phyloP scores from a whole-genome alignment of 805 yeast species.

The Candida hungchunana region DNA sequence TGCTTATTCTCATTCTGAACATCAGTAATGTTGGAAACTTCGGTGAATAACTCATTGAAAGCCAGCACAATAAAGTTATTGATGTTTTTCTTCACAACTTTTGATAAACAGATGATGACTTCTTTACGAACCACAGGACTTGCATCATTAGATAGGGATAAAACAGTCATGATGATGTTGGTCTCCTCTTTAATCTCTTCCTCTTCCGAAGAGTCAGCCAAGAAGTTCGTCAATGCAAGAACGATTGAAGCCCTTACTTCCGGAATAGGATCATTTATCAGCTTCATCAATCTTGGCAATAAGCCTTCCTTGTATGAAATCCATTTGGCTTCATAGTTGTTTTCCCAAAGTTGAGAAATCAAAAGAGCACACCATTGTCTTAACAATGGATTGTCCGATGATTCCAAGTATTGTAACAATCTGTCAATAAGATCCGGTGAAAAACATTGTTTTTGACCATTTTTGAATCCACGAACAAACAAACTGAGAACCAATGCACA shows the following conservation, averaged over 20 bases:
- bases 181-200: constrained; percentile 60
- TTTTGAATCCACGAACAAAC: constrained; percentile 73
- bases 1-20: constrained; percentile 32
- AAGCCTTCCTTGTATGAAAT: constrained; percentile 63
- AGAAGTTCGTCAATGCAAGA: constrained; percentile 64
- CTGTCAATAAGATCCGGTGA: constrained; percentile 68
- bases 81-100: constrained; percentile 63
- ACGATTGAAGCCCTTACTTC: constrained; percentile 88
- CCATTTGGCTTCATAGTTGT: constrained; percentile 70
- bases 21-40: constrained; percentile 45
- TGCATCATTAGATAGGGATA: constrained; percentile 77
- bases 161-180: constrained; percentile 60
- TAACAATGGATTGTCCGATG: constrained; percentile 76
- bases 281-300: constrained; percentile 47
- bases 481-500: constrained; percentile 86
- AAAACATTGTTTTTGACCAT: constrained; percentile 78
- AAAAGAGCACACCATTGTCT: constrained; percentile 91
- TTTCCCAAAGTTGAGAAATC: constrained; percentile 70
- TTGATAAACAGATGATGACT: constrained; percentile 69
- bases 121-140: constrained; percentile 87
- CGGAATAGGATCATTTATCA: constrained; percentile 86
- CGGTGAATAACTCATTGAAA: constrained; percentile 55
- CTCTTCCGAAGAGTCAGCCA: constrained; percentile 44
- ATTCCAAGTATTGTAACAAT: constrained; percentile 58
- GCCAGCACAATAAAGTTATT: constrained; percentile 84